Evolutionary conservation across 345 rosid species (phyloP), one percentile per base, ranked within the genome.

Genomic region (Salix purpurea): DNA sequence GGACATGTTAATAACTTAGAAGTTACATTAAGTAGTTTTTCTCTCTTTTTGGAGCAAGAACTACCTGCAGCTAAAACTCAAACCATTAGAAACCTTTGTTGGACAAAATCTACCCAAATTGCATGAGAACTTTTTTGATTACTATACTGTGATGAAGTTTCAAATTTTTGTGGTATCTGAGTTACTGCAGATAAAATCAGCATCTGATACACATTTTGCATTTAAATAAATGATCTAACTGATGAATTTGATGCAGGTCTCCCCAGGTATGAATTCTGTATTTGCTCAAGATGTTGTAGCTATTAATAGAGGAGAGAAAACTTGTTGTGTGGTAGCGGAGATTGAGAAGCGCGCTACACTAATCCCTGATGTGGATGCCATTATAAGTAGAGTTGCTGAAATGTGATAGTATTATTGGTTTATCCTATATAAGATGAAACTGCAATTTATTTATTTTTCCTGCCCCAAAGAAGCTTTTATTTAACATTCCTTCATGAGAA

Each of bases 251-350:
- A 52, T 81, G 88, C 90, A 95, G 99, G 97, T 93, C 61, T 80
- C 87, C 61, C 90, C 94, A 56, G 98, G 98, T 70, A 77, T 78
- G 16, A 81, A 81, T 70, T 28, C 84, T n/a, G 52, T 15, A 74
- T 82, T 84, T 65, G 78, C 83, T 26, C 87, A 86, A 71, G 84
- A 91, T 56, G 84, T 88, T 74, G 92, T 79, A 37, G 89, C 84
- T 0, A 70, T 95, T 44, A 79, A 91, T 81, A 85, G 80, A 16
- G 37, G 56, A 58, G 85, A 78, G 56, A 80, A 86, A 73, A 74
- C 77, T 13, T 91, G 82, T 72, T 86, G 94, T 65, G 69, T 68
- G 62, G 62, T 95, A 23, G 90, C 91, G 61, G 83, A 90, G 80
- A 60, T 87, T 48, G 81, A 80, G 44, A 86, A 87, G 70, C 79